A percentile compares a stretch with the other conserved stretches of the same genome.
Conservation (phyloP, 345 rosid genomes). For the Alliaria petiolata region DNA sequence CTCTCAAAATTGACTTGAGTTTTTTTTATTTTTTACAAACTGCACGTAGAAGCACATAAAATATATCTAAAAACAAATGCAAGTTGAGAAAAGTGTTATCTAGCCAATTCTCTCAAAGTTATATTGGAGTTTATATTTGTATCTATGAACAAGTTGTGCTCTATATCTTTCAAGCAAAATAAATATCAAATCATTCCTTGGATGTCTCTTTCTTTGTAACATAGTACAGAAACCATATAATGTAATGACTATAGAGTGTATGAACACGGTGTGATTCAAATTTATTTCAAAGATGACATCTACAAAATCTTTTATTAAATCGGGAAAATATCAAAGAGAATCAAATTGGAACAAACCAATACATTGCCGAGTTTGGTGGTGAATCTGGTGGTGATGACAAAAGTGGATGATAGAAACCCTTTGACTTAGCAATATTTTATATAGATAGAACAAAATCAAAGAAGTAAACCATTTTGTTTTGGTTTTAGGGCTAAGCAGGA, state of each 20-base stretch:
- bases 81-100: too few species aligned
- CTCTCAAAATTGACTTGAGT: too few species aligned
- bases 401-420: constrained; percentile 11
- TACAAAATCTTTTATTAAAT: constrained; percentile 17
- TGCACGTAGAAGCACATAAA: too few species aligned
- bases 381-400: constrained; percentile 30
- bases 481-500: too few species aligned
- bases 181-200: too few species aligned
- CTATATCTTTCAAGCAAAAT: not conserved
- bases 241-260: not conserved
- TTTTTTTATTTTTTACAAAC: too few species aligned
- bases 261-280: constrained; percentile 19
- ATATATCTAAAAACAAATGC: too few species aligned
- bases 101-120: too few species aligned
- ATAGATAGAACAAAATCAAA: not conserved
- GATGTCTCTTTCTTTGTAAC: not conserved
- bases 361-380: constrained; percentile 16
- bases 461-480: not conserved
- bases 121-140: too few species aligned
- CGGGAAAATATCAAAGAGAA: constrained; percentile 24
- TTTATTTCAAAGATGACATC: constrained; percentile 24
- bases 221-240: not conserved
- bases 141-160: too few species aligned
- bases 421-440: constrained; percentile 10
- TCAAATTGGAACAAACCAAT: constrained; percentile 17